These are phyloP conservation scores for Calcarisporium arbuscula DNA, from an alignment of 2,329 filamentous ascomycete genomes.

Conservation along the genomic window DNA sequence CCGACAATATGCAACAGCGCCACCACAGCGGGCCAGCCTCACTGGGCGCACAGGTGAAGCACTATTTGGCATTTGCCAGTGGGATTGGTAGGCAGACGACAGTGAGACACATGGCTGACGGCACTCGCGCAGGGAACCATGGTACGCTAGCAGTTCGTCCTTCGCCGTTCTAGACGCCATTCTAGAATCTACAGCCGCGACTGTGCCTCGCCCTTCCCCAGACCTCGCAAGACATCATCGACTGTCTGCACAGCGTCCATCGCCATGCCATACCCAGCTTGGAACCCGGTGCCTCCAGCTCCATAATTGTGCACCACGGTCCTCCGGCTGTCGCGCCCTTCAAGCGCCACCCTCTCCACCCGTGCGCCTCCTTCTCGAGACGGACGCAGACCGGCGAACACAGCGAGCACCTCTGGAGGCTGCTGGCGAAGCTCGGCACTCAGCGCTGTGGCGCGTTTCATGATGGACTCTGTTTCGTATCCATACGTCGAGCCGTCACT, in stretches of 20 bases:
- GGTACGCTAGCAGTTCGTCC: too few relatives aligned
- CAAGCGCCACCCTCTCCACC: conserved; percentile 33
- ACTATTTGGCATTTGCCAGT: too few relatives aligned
- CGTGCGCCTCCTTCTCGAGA: conserved; percentile 35
- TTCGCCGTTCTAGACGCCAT: too few relatives aligned
- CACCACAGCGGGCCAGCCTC: too few relatives aligned
- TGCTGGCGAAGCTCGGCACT: conserved; percentile 20
- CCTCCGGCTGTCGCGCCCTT: conserved; percentile 16
- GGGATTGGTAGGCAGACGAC: too few relatives aligned
- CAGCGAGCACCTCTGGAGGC: conserved; percentile 23
- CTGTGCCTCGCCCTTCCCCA: conserved; percentile 2
- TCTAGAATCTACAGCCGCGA: too few relatives aligned
- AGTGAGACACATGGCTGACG: too few relatives aligned
- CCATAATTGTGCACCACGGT: conserved; percentile 36
- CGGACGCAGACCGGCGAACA: conserved; percentile 25
- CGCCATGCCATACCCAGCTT: conserved; percentile 36
- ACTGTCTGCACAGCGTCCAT: conserved; percentile 25
- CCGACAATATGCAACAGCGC: too few relatives aligned
- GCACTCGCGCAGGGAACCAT: too few relatives aligned
- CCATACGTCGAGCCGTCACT: conserved; percentile 28
- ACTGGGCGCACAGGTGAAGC: too few relatives aligned
- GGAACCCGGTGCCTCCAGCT: conserved; percentile 38
- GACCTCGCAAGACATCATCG: conserved; percentile 19
- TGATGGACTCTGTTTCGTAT: conserved; percentile 29
- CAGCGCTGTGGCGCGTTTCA: conserved; percentile 26